phyloP scores from a whole-genome alignment of 306 rosid genomes.

The Acacia confusa region DNA sequence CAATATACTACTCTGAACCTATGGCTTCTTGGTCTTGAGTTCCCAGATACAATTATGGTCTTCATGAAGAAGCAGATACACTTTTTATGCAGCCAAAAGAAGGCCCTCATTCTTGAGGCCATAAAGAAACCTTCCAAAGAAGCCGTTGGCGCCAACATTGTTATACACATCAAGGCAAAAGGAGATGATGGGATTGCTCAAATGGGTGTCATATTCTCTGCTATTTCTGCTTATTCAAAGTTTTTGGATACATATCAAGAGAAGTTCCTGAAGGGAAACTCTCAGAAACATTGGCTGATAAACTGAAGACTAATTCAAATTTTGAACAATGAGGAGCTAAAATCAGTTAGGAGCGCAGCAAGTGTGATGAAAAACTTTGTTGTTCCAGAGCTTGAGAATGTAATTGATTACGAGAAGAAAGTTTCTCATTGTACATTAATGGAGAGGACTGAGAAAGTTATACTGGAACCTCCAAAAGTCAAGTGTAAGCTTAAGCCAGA shows the following conservation, averaged over 20 bases:
- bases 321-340: constrained; percentile 54
- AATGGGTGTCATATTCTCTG: constrained; percentile 55
- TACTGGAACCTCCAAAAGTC: constrained; percentile 65
- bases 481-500: constrained; percentile 68
- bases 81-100: constrained; percentile 67
- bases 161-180: constrained; percentile 58
- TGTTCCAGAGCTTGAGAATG: constrained; percentile 62
- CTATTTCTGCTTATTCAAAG: constrained; percentile 42
- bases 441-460: constrained; percentile 19
- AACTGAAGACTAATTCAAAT: constrained; percentile 37
- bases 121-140: constrained; percentile 55
- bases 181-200: constrained; percentile 56
- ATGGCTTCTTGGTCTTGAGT: constrained; percentile 67
- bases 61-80: constrained; percentile 68
- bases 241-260: constrained; percentile 52
- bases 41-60: constrained; percentile 69
- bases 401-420: constrained; percentile 53
- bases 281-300: constrained; percentile 62
- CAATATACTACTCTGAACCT: constrained; percentile 64
- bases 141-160: constrained; percentile 58
- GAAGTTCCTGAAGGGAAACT: constrained; percentile 71
- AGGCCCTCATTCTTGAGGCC: constrained; percentile 55
- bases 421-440: not conserved
- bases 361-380: constrained; percentile 53
- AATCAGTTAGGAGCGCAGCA: constrained; percentile 55